These are phyloP conservation scores for Phellinidium pouzarii DNA, from an alignment of 1,284 basidiomycete genomes.

Conservation along the genomic window DNA sequence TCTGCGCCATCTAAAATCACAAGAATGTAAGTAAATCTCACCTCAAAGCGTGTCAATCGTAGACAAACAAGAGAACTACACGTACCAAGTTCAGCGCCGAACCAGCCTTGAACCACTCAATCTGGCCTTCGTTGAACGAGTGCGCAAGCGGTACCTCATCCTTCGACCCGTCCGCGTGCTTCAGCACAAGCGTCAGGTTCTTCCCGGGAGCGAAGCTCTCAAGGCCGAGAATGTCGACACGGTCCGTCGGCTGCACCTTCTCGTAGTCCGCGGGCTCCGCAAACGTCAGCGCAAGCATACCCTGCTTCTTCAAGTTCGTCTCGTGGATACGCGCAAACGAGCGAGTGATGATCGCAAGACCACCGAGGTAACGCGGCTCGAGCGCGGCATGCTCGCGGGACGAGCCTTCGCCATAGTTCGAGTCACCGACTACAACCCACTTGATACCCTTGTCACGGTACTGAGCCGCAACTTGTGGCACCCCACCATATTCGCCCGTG, in stretches of 20 bases:
- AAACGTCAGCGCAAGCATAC: conserved; percentile 91
- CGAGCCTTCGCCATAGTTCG: conserved; percentile 98
- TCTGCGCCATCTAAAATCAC: conserved; percentile 38
- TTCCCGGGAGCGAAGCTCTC: conserved; percentile 83
- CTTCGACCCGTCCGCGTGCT: conserved; percentile 76
- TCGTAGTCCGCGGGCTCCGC: conserved; percentile 87
- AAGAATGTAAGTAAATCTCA: neutral
- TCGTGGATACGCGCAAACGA: conserved; percentile 98
- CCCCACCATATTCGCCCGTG: conserved; percentile 81
- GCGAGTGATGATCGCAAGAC: conserved; percentile 90
- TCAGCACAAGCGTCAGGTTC: conserved; percentile 74
- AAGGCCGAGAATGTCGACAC: conserved; percentile 79
- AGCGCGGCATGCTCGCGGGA: conserved; percentile 98
- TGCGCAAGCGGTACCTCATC: conserved; percentile 72
- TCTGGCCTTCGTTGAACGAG: conserved; percentile 85
- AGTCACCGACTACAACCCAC: conserved; percentile 93
- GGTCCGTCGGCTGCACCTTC: conserved; percentile 77
- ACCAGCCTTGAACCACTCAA: conserved; percentile 92
- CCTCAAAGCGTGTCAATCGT: too few species aligned
- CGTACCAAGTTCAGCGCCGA: conserved; percentile 75
- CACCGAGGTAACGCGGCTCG: conserved; percentile 95
- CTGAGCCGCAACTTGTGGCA: conserved; percentile 78
- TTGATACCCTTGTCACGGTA: conserved; percentile 90
- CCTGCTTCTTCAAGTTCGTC: conserved; percentile 97
- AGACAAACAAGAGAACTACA: neutral